Conservation (phyloP, 768 basidiomycete genomes). For the Lactarius sanguifluus region DNA sequence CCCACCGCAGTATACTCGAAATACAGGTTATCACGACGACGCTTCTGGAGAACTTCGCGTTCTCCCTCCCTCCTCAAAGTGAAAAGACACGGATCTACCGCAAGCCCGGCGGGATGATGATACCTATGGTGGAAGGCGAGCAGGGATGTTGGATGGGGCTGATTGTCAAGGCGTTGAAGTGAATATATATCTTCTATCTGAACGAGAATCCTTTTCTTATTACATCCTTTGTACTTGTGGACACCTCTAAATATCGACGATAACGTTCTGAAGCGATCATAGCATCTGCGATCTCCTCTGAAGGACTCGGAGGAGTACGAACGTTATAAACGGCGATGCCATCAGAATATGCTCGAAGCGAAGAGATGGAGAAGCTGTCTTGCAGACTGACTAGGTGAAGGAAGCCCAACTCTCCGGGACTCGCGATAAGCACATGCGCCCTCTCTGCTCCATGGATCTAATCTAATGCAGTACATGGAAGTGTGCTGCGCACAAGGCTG, state of each 20-base stretch:
- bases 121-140: slow-evolving; percentile 18
- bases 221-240: background rate
- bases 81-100: slow-evolving; percentile 26
- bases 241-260: background rate
- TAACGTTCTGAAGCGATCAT: background rate
- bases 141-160: slow-evolving; percentile 26
- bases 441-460: background rate
- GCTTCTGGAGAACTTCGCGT: slow-evolving; percentile 28
- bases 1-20: slow-evolving; percentile 21
- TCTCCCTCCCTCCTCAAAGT: slow-evolving; percentile 20
- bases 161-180: slow-evolving; percentile 24
- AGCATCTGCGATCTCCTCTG: too few species aligned
- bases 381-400: background rate
- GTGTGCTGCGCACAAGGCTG: too few species aligned
- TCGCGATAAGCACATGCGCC: background rate
- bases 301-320: too few species aligned
- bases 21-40: slow-evolving; percentile 15
- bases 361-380: background rate
- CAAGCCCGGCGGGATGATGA: slow-evolving; percentile 23
- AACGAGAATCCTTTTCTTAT: background rate
- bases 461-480: background rate
- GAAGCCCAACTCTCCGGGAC: background rate
- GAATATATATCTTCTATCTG: background rate
- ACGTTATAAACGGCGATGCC: too few species aligned
- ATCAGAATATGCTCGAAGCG: too few species aligned